Evolutionary conservation across 495 filamentous ascomycete genomes (phyloP), one percentile per base, ranked within the genome.

Genomic region (Tuber melanosporum): DNA sequence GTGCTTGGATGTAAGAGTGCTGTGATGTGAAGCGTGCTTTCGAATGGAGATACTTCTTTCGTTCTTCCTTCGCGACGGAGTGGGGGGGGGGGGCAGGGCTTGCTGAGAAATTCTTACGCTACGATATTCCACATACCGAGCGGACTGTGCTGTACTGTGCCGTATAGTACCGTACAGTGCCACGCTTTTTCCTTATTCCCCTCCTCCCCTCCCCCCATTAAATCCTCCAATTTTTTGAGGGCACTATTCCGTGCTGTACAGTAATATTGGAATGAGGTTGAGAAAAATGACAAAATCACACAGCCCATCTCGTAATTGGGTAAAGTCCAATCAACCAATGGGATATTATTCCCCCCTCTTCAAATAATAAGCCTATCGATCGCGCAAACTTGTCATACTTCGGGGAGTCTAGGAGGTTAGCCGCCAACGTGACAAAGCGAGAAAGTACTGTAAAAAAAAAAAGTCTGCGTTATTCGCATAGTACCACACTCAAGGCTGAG

Each of bases 321-420:
- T 32, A 32, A 32, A 32, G 32, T 32, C 32, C 32, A 32, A 32
- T 32, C 32, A 32, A 32, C 32, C 32, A 32, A 32, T 32, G 32
- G 32, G 32, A 32, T 32, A 32, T 32, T 32, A 32, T 32, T 32
- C 32, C 19, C 19, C 46, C 19, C 19, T 19, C 46, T 19, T 6
- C 3, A 20, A 22, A 20, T 20, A 49, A 20, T 7, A 20, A 17
- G 17, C 17, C 19, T 49, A 7, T 8, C 17, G 20, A 49, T 20
- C 19, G 46, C 19, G 7, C 19, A 49, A 49, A n/a, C 42, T n/a
- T 32, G 22, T 57, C 22, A 49, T 20, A 20, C 19, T 7, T n/a
- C 49, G 49, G 49, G 49, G 49, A 57, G 22, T 57, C 49, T 57
- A 57, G 49, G 49, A 57, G 49, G n/a, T n/a, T n/a, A 57, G 49